Base-by-base conservation (phyloP, 495 filamentous ascomycete genomes). In the Cudoniella acicularis region DNA sequence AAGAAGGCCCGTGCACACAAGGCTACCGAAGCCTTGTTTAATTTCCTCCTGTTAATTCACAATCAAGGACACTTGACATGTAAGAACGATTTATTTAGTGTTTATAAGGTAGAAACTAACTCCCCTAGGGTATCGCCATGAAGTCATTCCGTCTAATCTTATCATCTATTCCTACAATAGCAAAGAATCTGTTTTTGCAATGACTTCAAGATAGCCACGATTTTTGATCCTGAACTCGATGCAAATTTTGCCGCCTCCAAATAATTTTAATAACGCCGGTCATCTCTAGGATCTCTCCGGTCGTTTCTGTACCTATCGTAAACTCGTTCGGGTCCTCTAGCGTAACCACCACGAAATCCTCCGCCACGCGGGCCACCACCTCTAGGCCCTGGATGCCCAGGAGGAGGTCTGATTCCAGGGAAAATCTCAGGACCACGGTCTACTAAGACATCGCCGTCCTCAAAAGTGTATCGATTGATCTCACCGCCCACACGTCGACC, bases 381-480 rank as follows among this genome's bases (percentile, higher is more conserved):
- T 26, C 43, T 21, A 26, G 53, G 47, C 11, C 53, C 54, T 21
- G 59, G 53, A 36, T 54, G 49, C 3, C 59, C 59, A 41, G 52
- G 60, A 25, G 80, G 80, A 17, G 77, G 79, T 18, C 80, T 71
- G 60, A 83, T 80, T 18, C 77, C 78, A 30, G 76, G 64, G 63
- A 84, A 82, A 62, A 84, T 83, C 68, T 96, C 91, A 3, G 80
- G 79, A 2, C 91, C 92, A 59, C 82, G 74, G 70, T 96, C 90
- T 48, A 95, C 87, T 47, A 96, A 79, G 0, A 69, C 46, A 59
- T 86, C 82, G 0, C 77, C 81, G 55, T 88, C 77, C 73, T 95
- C 89, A 65, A 96, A 96, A 0, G 84, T 87, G 69, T 88, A 93
- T 26, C 89, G 78, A 50, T 87, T 82, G 69, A 85, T 84, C 22